Evolutionary conservation across 192 early-diverging fungal genomes (phyloP), one percentile per base, ranked within the genome.

Genomic region (Cetraspora pellucida): DNA sequence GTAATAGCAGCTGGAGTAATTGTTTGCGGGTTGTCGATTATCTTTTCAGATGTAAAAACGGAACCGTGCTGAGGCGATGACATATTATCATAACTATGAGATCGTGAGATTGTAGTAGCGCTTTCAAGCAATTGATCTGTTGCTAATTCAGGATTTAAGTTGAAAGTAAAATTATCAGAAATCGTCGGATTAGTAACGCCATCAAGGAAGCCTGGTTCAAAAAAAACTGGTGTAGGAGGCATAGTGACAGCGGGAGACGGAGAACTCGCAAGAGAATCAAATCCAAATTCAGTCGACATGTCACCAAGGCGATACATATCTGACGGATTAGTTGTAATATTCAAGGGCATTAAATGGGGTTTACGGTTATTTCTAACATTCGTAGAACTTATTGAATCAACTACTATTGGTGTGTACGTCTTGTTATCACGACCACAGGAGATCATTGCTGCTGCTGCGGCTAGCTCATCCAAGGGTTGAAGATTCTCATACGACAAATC

Each of bases 191-290:
- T 75, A 8, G 52, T 75, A 49, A 64, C 57, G 30, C 52, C 70
- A 46, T 43, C 68, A 50, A 70, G 58, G 31, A 74, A 45, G 2
- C 43, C 58, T 1, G 72, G 49, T 31, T 75, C 47, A 31, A 75
- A 46, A 27, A 64, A 75, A 19, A 75, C 74, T 23, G 74, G 74
- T 16, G 74, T 63, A 49, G 70, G 47, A 49, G 70, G 52, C 52
- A 72, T 55, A 6, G 70, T 72, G 2, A 72, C 70, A 3, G 49
- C 60, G 7, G 74, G 17, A 19, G 74, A 75, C 10, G 72, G 72
- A 14, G 72, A 49, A 37, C 59, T 63, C 47, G 74, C 16, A 3
- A 50, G 27, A 16, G 74, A 63, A n/a, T 75, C 74, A 0, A n/a
- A 75, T 16, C 17, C 25, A 27, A 31, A 75, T 23, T 74, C 72